These are phyloP conservation scores for Leishmania lainsoni DNA, from an alignment of 208 protist species.

Conservation along the genomic window DNA sequence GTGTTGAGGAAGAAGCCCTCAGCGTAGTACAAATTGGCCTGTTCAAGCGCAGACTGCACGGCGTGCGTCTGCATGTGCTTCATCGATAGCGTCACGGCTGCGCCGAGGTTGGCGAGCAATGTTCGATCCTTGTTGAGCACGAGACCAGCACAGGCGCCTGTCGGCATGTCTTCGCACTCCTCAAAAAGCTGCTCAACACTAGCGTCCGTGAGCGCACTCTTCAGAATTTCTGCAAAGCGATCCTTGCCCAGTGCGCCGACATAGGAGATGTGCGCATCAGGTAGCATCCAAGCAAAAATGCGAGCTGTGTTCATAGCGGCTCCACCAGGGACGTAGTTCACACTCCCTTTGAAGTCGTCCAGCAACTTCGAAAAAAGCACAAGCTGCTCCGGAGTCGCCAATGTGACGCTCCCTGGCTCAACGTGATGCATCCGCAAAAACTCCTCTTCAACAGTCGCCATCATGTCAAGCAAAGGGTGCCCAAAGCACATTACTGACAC, in stretches of 20 bases:
- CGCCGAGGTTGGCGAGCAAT: constrained; percentile 95
- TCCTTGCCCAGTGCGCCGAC: constrained; percentile 95
- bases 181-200: constrained; percentile 82
- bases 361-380: constrained; percentile 85
- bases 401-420: constrained; percentile 82
- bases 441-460: constrained; percentile 78
- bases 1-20: constrained; percentile 96
- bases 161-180: constrained; percentile 66
- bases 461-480: constrained; percentile 98
- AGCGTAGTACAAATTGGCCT: constrained; percentile 79
- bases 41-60: constrained; percentile 61
- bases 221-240: constrained; percentile 82
- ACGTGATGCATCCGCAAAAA: constrained; percentile 88
- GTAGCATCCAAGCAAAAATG: constrained; percentile 80
- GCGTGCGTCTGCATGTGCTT: constrained; percentile 50
- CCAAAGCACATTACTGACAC: constrained; percentile 68
- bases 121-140: constrained; percentile 92
- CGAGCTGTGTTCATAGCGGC: constrained; percentile 97
- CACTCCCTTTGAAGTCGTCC: constrained; percentile 44
- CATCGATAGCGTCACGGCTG: constrained; percentile 90
- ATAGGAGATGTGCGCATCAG: constrained; percentile 43
- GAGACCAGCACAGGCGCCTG: constrained; percentile 96
- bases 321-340: constrained; percentile 96
- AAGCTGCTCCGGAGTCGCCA: constrained; percentile 93
- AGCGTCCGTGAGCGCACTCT: constrained; percentile 52